These are phyloP conservation scores for Petrea volubilis DNA, from an alignment of 257 asterid species.

Conservation along the genomic window DNA sequence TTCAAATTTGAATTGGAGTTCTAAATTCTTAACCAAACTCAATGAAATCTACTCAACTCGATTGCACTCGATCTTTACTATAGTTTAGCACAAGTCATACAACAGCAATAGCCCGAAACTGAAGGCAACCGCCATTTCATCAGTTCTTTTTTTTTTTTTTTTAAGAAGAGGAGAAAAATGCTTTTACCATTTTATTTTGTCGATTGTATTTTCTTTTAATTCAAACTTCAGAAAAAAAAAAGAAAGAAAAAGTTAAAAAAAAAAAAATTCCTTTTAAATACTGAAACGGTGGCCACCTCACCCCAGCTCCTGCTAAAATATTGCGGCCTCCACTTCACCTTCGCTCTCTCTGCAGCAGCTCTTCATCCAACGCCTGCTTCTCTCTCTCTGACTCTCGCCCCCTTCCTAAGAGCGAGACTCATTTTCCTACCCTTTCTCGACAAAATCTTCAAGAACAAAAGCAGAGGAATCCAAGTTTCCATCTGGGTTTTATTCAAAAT, in stretches of 20 bases:
- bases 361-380: neutral
- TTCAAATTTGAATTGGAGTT: no score
- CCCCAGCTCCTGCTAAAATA: neutral
- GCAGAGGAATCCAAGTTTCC: conserved; percentile 28
- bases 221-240: no score
- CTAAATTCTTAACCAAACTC: no score
- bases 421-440: neutral
- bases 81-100: no score
- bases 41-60: no score
- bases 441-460: conserved; percentile 9
- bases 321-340: conserved; percentile 4
- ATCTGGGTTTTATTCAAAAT: conserved; percentile 22
- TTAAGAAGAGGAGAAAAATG: no score
- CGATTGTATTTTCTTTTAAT: no score
- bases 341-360: neutral
- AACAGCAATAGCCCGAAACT: no score
- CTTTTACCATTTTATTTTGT: no score
- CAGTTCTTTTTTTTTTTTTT: no score
- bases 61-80: no score
- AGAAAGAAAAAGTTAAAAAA: neutral
- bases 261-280: neutral
- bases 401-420: conserved; percentile 2
- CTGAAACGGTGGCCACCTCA: neutral
- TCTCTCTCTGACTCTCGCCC: neutral
- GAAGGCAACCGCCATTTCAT: no score